Evolutionary conservation across 441 rosid species (phyloP), one percentile per base, ranked within the genome.

Genomic region (Populus hybrid): DNA sequence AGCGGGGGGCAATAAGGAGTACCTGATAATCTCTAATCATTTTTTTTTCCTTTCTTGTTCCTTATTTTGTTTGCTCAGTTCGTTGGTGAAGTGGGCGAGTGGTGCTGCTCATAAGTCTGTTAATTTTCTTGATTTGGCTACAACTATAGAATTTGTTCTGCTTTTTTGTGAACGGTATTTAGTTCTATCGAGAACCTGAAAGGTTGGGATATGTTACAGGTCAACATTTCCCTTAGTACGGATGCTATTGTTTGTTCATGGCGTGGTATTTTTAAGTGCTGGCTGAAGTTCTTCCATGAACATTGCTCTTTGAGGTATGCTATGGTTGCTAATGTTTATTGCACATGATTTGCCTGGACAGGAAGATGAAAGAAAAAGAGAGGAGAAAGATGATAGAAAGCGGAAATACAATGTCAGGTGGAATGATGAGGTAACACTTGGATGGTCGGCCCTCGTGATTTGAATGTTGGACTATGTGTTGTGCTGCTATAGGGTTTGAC

Each of bases 321-420:
- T 8, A 6, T 34, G 34, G 9, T 14, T 65, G 10, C 8, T 14
- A 23, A 7, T 1, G 11, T 8, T 21, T 8, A 36, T 50, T n/a
- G 38, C 23, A 75, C 32, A 5, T 54, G 38, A 23, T 75, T 24
- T 67, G n/a, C 65, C 69, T 81, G 65, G 42, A 46, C 86, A 90
- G 97, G 97, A 93, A 90, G 95, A 88, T 71, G 85, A 80, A 32
- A 87, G 87, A 65, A 95, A 81, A 82, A 89, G 84, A 73, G 98
- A 82, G 76, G 93, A 92, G 81, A 94, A 81, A 76, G 97, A 96
- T 73, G 98, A 94, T 79, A 91, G 99, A 78, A 96, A 93, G 84
- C 91, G 99, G 67, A 93, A 94, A 78, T 94, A 90, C 84, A 96
- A 96, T 74, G 99, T 94, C 32, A 87, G 78, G 80, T 90, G 91